Evolutionary conservation across 768 basidiomycete genomes (phyloP), one percentile per base, ranked within the genome.

Genomic region (Boletellus ananas): DNA sequence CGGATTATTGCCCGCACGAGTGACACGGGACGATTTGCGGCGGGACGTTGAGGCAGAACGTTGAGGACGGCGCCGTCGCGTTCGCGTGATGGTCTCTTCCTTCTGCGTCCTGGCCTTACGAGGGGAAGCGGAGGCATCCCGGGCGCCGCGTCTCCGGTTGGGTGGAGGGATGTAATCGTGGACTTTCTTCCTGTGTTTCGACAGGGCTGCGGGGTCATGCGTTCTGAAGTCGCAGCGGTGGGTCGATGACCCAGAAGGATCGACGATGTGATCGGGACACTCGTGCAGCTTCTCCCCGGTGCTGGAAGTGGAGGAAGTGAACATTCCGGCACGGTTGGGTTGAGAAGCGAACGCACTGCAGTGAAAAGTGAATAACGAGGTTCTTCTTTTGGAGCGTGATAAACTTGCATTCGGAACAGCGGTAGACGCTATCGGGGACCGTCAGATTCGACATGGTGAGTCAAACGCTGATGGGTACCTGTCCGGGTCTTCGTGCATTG

Each of bases 201-300:
- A 52, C 7, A 69, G 39, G 29, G 61, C 50, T 0, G 65, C 63
- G 11, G 67, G 62, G 36, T 67, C 63, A 4, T 50, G 17, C 2
- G 67, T 68, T 31, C 35, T 52, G 43, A 55, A 69, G 12, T 51
- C 37, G 37, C 66, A 67, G 0, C 18, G 50, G 14, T 12, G 4
- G 20, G 34, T 13, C 6, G 49, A 11, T 0, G 36, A 23, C 3
- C 44, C 25, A 3, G 36, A 16, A 31, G 17, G 21, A 1, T 13
- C 9, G 5, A 14, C 34, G 20, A 27, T n/a, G 9, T 27, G 9
- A 46, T 25, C 41, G 7, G 58, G 61, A 34, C 63, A 65, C 25
- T 44, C 16, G 27, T 46, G 23, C 7, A 7, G 31, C 44, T 57
- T 61, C 42, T 58, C 56, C 6, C 67, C 62, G 2, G 58, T 60